These are phyloP conservation scores for Globisporangium paroecandrum DNA, from an alignment of 352 stramenopile genomes.

Conservation along the genomic window DNA sequence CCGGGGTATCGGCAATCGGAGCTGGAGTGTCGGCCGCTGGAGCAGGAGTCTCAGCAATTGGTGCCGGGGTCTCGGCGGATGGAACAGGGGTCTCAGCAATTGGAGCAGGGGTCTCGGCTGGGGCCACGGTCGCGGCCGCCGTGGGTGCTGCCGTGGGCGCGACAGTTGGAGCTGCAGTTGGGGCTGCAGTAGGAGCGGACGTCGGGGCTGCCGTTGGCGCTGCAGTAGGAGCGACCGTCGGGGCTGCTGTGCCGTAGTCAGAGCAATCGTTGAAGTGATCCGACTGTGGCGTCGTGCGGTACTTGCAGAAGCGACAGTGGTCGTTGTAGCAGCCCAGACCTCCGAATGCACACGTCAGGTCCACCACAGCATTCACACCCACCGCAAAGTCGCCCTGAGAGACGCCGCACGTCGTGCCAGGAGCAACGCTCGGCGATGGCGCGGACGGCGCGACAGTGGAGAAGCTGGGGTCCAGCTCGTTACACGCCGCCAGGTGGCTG, in stretches of 20 bases:
- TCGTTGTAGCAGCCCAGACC: slow-evolving; percentile 36
- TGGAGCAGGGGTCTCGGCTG: background rate
- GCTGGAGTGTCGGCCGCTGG: no score
- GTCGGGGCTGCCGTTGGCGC: no score
- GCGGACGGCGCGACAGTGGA: background rate
- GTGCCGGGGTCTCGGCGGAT: background rate
- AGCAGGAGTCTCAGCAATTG: background rate
- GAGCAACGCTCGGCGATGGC: background rate
- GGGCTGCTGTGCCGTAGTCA: background rate
- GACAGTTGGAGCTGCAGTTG: no score
- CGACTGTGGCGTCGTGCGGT: background rate
- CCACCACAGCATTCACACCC: slow-evolving; percentile 28
- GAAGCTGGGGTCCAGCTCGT: background rate
- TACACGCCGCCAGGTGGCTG: background rate
- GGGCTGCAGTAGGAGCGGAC: no score
- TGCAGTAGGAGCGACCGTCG: no score
- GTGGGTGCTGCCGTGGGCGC: background rate
- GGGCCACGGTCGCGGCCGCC: background rate
- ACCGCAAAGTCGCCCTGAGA: slow-evolving; percentile 30
- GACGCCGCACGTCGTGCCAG: slow-evolving; percentile 6
- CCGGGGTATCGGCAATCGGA: background rate
- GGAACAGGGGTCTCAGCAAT: background rate
- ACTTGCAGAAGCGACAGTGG: slow-evolving; percentile 27
- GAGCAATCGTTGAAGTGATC: background rate
- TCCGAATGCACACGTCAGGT: slow-evolving; percentile 25